phyloP scores from a whole-genome alignment of 768 basidiomycete species.

The Termitomyces sp. region DNA sequence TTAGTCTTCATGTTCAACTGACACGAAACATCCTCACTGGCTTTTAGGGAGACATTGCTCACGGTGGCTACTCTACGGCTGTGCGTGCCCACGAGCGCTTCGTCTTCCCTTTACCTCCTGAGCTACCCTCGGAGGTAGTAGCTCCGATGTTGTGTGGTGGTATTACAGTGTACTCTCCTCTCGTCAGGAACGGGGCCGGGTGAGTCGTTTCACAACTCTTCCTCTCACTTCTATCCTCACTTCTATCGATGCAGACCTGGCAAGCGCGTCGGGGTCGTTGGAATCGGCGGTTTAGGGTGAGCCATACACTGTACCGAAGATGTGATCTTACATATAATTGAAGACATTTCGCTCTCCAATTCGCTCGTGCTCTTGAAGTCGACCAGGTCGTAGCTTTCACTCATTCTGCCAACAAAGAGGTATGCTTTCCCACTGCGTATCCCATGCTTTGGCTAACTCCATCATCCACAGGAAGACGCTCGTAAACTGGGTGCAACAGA shows the following conservation, averaged over 20 bases:
- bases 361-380: constrained; percentile 44
- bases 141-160: constrained; percentile 65
- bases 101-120: constrained; percentile 54
- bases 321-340: background rate
- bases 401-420: constrained; percentile 43
- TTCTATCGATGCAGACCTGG: constrained; percentile 36
- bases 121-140: constrained; percentile 42
- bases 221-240: background rate
- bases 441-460: background rate
- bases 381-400: constrained; percentile 52
- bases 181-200: constrained; percentile 43
- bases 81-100: constrained; percentile 46
- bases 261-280: constrained; percentile 60
- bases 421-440: background rate
- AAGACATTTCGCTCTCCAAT: constrained; percentile 29
- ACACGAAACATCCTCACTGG: background rate
- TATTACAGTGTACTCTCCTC: constrained; percentile 57
- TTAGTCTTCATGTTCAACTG: background rate
- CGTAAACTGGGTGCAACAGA: constrained; percentile 50
- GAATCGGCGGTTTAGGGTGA: constrained; percentile 56
- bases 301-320: background rate
- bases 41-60: constrained; percentile 26
- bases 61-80: constrained; percentile 44
- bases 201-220: background rate
- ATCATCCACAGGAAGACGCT: constrained; percentile 37